phyloP scores from a whole-genome alignment of 1,284 basidiomycete species.

The Irpex sp. region DNA sequence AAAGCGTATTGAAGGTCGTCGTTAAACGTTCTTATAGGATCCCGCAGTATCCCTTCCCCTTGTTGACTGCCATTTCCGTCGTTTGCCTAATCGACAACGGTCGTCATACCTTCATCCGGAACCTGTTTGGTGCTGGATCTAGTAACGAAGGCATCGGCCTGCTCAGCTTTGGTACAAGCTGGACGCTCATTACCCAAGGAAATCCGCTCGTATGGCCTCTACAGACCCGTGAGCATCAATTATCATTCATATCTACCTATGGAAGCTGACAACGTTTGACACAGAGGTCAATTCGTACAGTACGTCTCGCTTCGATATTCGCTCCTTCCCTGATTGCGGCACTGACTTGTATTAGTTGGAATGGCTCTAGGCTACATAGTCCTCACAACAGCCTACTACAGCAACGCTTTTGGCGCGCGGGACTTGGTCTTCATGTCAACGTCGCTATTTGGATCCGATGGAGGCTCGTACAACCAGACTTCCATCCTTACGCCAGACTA shows the following conservation, averaged over 20 bases:
- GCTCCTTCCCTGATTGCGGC: neutral
- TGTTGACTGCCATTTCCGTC: conserved; percentile 57
- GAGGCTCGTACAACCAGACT: conserved; percentile 52
- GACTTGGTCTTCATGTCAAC: conserved; percentile 59
- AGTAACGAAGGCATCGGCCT: conserved; percentile 62
- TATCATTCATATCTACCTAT: conserved; percentile 6
- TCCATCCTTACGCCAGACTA: conserved; percentile 51
- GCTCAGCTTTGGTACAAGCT: conserved; percentile 56
- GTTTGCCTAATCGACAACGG: conserved; percentile 60
- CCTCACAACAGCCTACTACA: conserved; percentile 56
- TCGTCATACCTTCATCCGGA: conserved; percentile 50
- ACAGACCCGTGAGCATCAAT: conserved; percentile 50
- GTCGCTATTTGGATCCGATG: conserved; percentile 51
- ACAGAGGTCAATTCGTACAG: conserved; percentile 50
- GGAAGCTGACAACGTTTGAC: conserved; percentile 7
- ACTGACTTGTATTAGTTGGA: conserved; percentile 41
- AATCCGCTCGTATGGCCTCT: conserved; percentile 59
- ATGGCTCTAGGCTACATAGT: conserved; percentile 58
- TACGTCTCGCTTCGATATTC: conserved; percentile 21
- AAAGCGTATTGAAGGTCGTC: neutral
- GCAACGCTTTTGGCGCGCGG: conserved; percentile 55
- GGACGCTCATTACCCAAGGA: conserved; percentile 64
- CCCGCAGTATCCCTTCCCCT: conserved; percentile 51
- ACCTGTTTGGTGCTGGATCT: conserved; percentile 60
- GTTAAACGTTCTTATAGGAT: conserved; percentile 33